phyloP scores from a whole-genome alignment of 352 stramenopile genomes.

The Pythium rhizo-oryzae region DNA sequence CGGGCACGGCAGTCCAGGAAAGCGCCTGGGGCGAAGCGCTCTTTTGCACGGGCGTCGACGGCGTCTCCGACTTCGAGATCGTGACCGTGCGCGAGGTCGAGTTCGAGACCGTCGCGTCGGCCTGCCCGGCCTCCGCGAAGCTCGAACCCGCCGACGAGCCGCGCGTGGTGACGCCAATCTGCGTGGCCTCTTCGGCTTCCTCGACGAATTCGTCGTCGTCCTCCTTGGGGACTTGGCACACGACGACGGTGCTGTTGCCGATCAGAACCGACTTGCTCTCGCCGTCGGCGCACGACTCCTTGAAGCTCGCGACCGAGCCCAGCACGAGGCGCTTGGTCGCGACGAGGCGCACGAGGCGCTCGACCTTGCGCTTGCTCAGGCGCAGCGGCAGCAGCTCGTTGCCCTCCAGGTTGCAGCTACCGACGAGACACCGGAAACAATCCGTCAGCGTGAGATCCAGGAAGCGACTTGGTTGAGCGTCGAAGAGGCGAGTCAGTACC shows the following conservation, averaged over 20 bases:
- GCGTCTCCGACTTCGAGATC: neutral
- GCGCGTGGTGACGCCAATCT: neutral
- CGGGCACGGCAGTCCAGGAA: neutral
- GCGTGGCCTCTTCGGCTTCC: conserved; percentile 12
- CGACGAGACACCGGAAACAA: too few relatives aligned
- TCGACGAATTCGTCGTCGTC: conserved; percentile 24
- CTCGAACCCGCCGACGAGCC: neutral
- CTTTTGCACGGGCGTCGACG: neutral
- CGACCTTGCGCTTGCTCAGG: conserved; percentile 21
- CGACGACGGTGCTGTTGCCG: neutral
- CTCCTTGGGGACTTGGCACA: conserved; percentile 16
- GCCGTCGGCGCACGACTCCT: conserved; percentile 13
- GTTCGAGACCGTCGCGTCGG: neutral
- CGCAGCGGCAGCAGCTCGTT: conserved; percentile 17
- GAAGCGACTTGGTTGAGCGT: too few relatives aligned
- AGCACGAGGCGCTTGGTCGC: conserved; percentile 15
- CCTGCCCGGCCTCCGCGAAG: neutral
- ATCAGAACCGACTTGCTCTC: conserved; percentile 16
- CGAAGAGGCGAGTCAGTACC: too few relatives aligned
- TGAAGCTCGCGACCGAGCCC: conserved; percentile 20
- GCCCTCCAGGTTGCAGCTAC: conserved; percentile 7
- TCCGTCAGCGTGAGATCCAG: too few relatives aligned
- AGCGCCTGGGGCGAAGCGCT: neutral
- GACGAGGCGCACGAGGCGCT: conserved; percentile 22
- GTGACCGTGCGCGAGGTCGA: too few relatives aligned